Base-by-base conservation (phyloP, 805 yeast genomes). In the Kurtzmaniella cleridarum region DNA sequence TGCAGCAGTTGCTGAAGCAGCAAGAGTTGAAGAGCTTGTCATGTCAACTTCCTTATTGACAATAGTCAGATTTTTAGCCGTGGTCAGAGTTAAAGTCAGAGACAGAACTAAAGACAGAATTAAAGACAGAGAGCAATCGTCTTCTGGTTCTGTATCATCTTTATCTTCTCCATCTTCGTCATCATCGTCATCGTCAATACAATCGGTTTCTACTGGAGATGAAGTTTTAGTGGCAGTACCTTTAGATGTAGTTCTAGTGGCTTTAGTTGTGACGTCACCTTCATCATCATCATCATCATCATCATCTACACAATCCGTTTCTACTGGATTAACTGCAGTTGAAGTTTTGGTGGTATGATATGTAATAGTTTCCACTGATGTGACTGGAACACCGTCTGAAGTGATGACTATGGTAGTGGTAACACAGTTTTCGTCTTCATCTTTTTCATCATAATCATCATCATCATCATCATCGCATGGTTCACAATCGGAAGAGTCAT, bases 391-490 rank as follows among this genome's bases (percentile, higher is more conserved):
- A n/a, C 13, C 26, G 12, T 23, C 9, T 12, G 29, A 14, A 13
- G 30, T 34, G 6, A 29, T 14, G 30, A 26, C 24, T 8, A 20
- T 8, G 20, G 40, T 32, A 15, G 40, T 32, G 30, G 42, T 29
- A 34, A 33, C 41, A 34, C 38, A 39, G 16, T 33, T 48, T 3
- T 35, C 45, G 13, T 43, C 41, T 14, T 37, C 50, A 24, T 46
- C 45, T 5, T 46, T 44, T 9, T 41, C 42, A 26, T 43, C 43
- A 23, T 43, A 46, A 27, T 43, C 45, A 26, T 40, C 39, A 18
- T 42, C 49, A 3, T 45, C 47, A 30, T 47, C 44, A 13, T 43
- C 51, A 16, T 42, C 45, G 27, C 36, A 18, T 27, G 35, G 35
- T 29, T 18, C 16, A 30, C 33, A 35, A 15, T 27, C 36, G 12